phyloP scores from a whole-genome alignment of 2,329 filamentous ascomycete species.

The Lasiodiplodia citricola region DNA sequence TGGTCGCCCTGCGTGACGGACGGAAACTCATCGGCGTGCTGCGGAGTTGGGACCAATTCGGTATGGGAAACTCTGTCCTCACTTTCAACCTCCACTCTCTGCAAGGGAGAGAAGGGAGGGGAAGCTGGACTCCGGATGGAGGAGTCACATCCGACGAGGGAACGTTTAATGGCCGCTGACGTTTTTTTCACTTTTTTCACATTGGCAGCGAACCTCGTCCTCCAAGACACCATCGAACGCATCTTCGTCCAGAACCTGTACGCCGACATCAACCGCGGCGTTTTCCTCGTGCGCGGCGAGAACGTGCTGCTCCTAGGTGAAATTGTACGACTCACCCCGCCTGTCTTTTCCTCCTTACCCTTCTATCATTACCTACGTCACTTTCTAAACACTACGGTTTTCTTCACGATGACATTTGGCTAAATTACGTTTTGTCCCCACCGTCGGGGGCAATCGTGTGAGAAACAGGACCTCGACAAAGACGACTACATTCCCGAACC shows the following conservation, averaged over 20 bases:
- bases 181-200: neutral
- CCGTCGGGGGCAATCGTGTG: neutral
- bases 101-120: neutral
- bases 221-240: constrained; percentile 90
- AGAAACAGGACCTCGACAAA: constrained; percentile 76
- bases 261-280: constrained; percentile 82
- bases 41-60: constrained; percentile 97
- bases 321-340: constrained; percentile 59
- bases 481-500: constrained; percentile 83
- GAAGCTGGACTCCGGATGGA: neutral
- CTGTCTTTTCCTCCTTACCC: neutral
- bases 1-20: constrained; percentile 89
- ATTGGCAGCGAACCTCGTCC: constrained; percentile 77
- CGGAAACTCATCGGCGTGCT: constrained; percentile 92
- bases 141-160: neutral
- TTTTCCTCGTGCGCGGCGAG: constrained; percentile 92
- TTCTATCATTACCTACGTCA: neutral
- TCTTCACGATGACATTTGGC: no score
- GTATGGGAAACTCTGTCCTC: constrained; percentile 55
- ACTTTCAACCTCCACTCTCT: neutral
- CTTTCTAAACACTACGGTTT: neutral
- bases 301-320: constrained; percentile 96
- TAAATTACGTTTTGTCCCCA: neutral
- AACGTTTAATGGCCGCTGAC: neutral
- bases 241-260: constrained; percentile 78